These are phyloP conservation scores for Taphrina pruni DNA, from an alignment of 1,139 yeast species.

Conservation along the genomic window DNA sequence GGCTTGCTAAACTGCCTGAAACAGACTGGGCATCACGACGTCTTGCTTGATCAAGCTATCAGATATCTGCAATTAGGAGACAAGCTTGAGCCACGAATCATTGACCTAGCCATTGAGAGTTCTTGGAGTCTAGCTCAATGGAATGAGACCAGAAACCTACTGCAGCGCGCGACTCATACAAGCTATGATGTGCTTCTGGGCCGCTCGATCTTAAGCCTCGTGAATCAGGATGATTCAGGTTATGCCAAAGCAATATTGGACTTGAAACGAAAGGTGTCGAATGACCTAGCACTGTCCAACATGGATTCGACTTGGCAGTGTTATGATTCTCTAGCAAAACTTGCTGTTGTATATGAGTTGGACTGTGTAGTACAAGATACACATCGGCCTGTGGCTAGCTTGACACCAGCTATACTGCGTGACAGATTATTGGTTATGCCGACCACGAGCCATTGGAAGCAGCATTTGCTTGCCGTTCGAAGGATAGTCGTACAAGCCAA, in stretches of 20 bases:
- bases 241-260: slow-evolving; percentile 57
- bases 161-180: slow-evolving; percentile 51
- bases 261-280: slow-evolving; percentile 65
- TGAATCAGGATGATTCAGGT: slow-evolving; percentile 50
- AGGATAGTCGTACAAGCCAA: slow-evolving; percentile 59
- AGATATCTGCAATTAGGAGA: slow-evolving; percentile 9
- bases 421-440: slow-evolving; percentile 32
- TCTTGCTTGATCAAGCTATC: slow-evolving; percentile 46
- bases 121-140: slow-evolving; percentile 70
- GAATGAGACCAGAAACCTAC: slow-evolving; percentile 64
- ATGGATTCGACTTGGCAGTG: slow-evolving; percentile 69
- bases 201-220: slow-evolving; percentile 60
- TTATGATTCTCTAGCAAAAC: slow-evolving; percentile 61
- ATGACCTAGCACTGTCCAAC: slow-evolving; percentile 64
- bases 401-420: slow-evolving; percentile 43
- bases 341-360: slow-evolving; percentile 79
- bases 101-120: slow-evolving; percentile 68
- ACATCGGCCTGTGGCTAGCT: no score
- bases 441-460: slow-evolving; percentile 53
- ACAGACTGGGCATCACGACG: slow-evolving; percentile 65
- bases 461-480: slow-evolving; percentile 66
- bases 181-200: slow-evolving; percentile 72
- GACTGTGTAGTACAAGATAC: slow-evolving; percentile 1
- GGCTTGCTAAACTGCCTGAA: slow-evolving; percentile 62
- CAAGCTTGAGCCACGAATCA: slow-evolving; percentile 4